Base-by-base conservation (phyloP, 2,329 filamentous ascomycete genomes). In the Fusarium chuoi region DNA sequence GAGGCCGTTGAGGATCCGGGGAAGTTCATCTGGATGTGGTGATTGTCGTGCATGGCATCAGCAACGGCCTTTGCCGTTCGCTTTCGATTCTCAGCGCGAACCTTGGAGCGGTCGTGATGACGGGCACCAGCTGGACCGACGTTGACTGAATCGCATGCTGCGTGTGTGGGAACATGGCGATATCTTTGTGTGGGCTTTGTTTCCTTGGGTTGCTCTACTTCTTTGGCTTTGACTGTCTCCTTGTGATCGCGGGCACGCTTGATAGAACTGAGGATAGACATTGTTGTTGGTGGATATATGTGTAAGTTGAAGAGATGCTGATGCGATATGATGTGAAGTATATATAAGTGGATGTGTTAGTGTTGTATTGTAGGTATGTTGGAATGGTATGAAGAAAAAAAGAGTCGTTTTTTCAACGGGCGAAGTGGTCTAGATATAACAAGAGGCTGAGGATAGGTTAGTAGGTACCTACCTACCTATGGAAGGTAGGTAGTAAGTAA, bases 81-180 rank as follows among this genome's bases (percentile, higher is more conserved):
- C 66, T 84, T 83, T 61, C 83, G 83, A 79, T 89, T 88, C 75
- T 87, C 82, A 75, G 88, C 87, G 66, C 85, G 79, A 59, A 89
- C 88, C 68, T 80, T 85, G 30, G 80, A 77, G 48, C 84, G 81
- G 73, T 89, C 87, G 18, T 84, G 82, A 13, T 79, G 76, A 56
- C 85, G 85, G 84, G 85, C 89, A 71, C 83, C 85, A 3, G 86
- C 83, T 15, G 89, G 89, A 7, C 87, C 87, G 36, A 86, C 87
- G 28, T 85, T 83, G 48, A 91, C 81, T 48, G 89, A 89, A 79
- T 92, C 89, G 18, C 84, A 78, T 51, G 88, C 88, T 35, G 90
- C 90, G 77, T 92, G 90, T 20, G 84, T 90, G n/a, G 89, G 89
- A 26, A 90, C 81, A 77, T 92, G 90, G 59, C 83, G 87, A 80